Evolutionary conservation across 2,329 filamentous ascomycete species (phyloP), one percentile per base, ranked within the genome.

Genomic region (Diplodia scrobiculata): DNA sequence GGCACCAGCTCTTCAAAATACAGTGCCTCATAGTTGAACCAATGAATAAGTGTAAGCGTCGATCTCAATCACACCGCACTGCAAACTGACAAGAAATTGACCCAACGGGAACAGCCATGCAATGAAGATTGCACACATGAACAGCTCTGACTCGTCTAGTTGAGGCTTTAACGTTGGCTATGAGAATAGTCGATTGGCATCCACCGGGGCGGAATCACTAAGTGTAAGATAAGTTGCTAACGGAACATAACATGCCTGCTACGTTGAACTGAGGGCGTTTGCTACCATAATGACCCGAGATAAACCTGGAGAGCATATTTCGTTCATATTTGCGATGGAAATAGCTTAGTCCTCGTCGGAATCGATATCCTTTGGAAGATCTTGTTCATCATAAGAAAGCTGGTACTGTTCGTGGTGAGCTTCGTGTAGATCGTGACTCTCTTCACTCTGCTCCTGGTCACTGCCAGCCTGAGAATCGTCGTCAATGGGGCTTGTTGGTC

Each of bases 401-500:
- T 45, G 21, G 34, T 54, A 53, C 9, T 17, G 7, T 5, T 54
- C 62, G 13, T 25, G 29, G 13, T 32, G 36, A 11, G 19, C 36
- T 14, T 21, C 13, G 3, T 41, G 7, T 6, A 21, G 9, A 6
- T 5, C 36, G 2, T 48, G n/a, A 25, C 36, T n/a, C 11, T 55
- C 51, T 1, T 36, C 34, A 25, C 32, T 41, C 7, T 29, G 34
- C 7, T 45, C 38, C 51, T 55, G 34, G 17, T 58, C 36, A 47
- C 45, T 60, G 9, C 17, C 45, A 5, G 5, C 25, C 27, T 27
- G 25, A 52, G 66, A 62, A 59, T 70, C 68, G 11, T 48, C 36
- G 17, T 45, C 34, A 11, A 4, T 36, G 9, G 25, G 3, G 3
- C 21, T 19, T 48, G 13, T 11, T 11, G 36, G 17, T 19, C 55